Base-by-base conservation (phyloP, 2,329 filamentous ascomycete species). In the Scedosporium aurantiacum region DNA sequence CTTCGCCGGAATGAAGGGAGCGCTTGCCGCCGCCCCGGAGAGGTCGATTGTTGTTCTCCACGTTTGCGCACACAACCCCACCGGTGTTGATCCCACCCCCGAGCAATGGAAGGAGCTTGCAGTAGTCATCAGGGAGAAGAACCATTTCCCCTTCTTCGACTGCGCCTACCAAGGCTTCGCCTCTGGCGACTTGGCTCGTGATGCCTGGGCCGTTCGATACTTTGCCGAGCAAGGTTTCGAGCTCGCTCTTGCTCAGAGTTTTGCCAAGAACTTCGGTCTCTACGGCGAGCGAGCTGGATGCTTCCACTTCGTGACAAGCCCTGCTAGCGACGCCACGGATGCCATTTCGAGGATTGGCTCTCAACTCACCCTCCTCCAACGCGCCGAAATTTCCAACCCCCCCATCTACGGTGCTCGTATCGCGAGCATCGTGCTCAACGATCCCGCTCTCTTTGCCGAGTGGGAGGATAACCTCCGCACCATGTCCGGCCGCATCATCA, bases 81-180 rank as follows among this genome's bases (percentile, higher is more conserved):
- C 94, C 1, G 94, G 94, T 63, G 92, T 99, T 65, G 94, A 99
- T 76, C 92, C 92, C 6, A 96, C 92, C 21, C 81, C 88, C 67
- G 90, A 93, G 60, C 94, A 99, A 78, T 99, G 94, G 94, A 90
- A 88, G 74, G 83, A 95, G 76, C 85, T 99, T 64, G 91, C 93
- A 60, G 74, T 80, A 52, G 75, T 96, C 54, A 86, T 97, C 74
- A 83, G 83, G 68, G 75, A 84, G 69, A 91, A 88, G 76, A 84
- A 84, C 65, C 93, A 95, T 75, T 96, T 99, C 78, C 93, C 94
- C 69, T 97, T 99, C 84, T 97, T 99, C 77, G 94, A 99, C 80
- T 90, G 85, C 66, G 94, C 94, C 62, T 99, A 99, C 80, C 94
- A 97, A 76, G 93, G 94, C 62, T 99, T 99, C 73, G 94, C 94